These are phyloP conservation scores for Houttuynia cordata DNA, from an alignment of 164 flowering plant species.

Conservation along the genomic window DNA sequence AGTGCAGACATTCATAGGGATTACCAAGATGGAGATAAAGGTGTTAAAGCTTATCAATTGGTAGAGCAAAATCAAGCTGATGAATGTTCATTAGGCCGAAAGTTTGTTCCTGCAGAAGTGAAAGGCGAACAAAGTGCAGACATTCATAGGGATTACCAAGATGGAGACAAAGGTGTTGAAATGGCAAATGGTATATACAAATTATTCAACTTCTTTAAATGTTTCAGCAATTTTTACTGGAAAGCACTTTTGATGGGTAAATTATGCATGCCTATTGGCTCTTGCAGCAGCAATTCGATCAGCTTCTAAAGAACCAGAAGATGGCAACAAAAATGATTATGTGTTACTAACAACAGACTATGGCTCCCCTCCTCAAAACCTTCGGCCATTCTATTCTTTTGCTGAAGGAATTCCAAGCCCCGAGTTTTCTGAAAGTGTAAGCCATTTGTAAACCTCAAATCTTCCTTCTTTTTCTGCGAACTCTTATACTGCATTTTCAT, in stretches of 20 bases:
- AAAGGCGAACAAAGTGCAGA: conserved; percentile 3
- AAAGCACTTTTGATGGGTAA: background rate
- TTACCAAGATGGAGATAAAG: conserved; percentile 4
- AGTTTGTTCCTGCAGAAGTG: conserved; percentile 14
- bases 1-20: conserved; percentile 6
- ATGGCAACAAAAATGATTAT: conserved; percentile 20
- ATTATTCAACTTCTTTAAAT: too few species aligned
- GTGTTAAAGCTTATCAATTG: conserved; percentile 13
- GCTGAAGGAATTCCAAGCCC: conserved; percentile 89
- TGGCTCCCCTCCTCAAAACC: conserved; percentile 70
- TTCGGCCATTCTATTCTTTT: conserved; percentile 67
- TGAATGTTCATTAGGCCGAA: conserved; percentile 22
- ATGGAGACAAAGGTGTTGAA: conserved; percentile 3
- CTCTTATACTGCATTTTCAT: conserved; percentile 3
- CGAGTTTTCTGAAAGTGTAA: conserved; percentile 88
- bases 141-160: conserved; percentile 7
- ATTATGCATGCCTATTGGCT: background rate
- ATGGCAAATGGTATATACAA: conserved; percentile 24
- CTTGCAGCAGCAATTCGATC: conserved; percentile 12
- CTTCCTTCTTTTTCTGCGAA: background rate
- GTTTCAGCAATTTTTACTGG: background rate
- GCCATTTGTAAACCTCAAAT: conserved; percentile 7
- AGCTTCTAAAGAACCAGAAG: conserved; percentile 21
- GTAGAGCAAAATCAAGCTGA: conserved; percentile 33
- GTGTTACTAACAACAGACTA: conserved; percentile 32